Base-by-base conservation (phyloP, 192 early-diverging fungal species). In the Gryganskiella cystojenkinii region DNA sequence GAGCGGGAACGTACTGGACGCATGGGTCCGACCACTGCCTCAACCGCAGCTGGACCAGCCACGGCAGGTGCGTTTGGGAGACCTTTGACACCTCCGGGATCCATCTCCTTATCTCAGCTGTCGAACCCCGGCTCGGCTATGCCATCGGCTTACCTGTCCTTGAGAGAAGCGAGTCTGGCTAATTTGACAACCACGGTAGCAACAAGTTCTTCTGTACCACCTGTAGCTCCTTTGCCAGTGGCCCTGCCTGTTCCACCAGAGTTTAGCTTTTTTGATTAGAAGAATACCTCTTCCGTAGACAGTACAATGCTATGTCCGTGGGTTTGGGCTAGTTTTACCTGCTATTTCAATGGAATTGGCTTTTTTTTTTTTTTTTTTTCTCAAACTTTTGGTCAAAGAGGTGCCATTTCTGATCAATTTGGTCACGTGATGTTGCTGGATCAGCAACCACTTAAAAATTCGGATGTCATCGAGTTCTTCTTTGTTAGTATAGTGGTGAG, bases 221-320 rank as follows among this genome's bases (percentile, higher is more conserved):
- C 40, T 9, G 24, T 24, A 6, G 19, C 61, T 0, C 56, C 47
- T 47, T 57, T 19, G 11, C 4, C 20, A 11, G 19, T 42, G 4
- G 24, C 60, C 7, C 28, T 78, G 45, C 14, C 31, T 5, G 53
- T 61, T 2, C 65, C 60, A 0, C 74, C 74, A 14, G 74, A 78
- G 42, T 78, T 78, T 25, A 78, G 66, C 31, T 59, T 69, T 15
- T 78, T 78, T 60, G 74, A 78, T 35, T 78, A 64, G 20, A 56
- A 4, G 19, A 34, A 50, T n/a, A n/a, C n/a, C n/a, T n/a, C n/a
- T n/a, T n/a, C n/a, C n/a, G n/a, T n/a, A n/a, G n/a, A n/a, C n/a
- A n/a, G n/a, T n/a, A n/a, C n/a, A n/a, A n/a, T n/a, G n/a, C n/a
- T n/a, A n/a, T n/a, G n/a, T n/a, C n/a, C n/a, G n/a, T n/a, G n/a